Evolutionary conservation across 148 eudicot species (phyloP), one percentile per base, ranked within the genome.

Genomic region (Dianthus caryophyllus): DNA sequence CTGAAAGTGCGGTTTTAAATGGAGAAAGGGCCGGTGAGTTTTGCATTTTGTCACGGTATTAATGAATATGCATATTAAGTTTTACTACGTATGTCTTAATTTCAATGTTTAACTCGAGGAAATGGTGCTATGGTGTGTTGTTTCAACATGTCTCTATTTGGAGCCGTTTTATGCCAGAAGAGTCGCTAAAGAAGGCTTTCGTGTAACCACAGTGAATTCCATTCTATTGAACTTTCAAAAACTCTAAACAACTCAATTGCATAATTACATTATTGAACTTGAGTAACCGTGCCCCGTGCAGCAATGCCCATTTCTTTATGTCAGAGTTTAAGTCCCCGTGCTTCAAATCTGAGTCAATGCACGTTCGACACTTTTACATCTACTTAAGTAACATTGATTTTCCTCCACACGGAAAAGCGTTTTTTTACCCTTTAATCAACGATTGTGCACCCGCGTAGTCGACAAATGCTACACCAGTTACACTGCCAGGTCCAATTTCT

Each of bases 1-100:
- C 84, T 70, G 96, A 88, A 74, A 88, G 96, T 71, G 79, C 97
- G 9, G 77, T 91, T 71, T 74, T 91, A 10, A 88, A 84, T 79
- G 97, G 97, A 65, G 88, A 88, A 71, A 60, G 79, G 51, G 75
- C 92, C 8, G 92, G 97, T 88, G 67, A 81, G 84, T 65, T 76
- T 51, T 33, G 3, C 38, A 7, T n/a, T n/a, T n/a, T n/a, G n/a
- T n/a, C n/a, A n/a, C n/a, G n/a, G n/a, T n/a, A n/a, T n/a, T n/a
- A n/a, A n/a, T n/a, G n/a, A n/a, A n/a, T n/a, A n/a, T n/a, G n/a
- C n/a, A n/a, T n/a, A n/a, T n/a, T n/a, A n/a, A n/a, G n/a, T n/a
- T n/a, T n/a, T n/a, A 52, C 7, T 11, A 3, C 24, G 10, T 24
- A 22, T 21, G 50, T 47, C 50, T 14, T 47, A 47, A 44, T 14